Evolutionary conservation across 2,329 filamentous ascomycete genomes (phyloP), one percentile per base, ranked within the genome.

Genomic region (Penicillium paneum): DNA sequence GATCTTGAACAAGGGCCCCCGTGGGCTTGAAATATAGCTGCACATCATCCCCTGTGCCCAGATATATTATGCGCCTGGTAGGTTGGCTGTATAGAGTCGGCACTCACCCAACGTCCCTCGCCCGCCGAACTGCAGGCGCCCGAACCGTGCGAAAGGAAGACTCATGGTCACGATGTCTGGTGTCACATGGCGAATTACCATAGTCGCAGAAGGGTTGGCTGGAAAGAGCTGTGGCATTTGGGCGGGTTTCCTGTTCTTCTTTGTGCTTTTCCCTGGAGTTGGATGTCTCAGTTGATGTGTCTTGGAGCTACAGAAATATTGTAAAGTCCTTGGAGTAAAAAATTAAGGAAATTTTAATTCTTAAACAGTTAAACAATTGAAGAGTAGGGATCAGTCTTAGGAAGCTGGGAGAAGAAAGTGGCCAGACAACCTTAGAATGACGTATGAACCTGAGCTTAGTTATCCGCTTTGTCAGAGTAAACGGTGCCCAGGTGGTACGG

Each of bases 121-220:
- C 42, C 91, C 93, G 52, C 94, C 94, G 66, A 99, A 80, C 68
- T 90, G 90, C 66, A 96, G 75, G 46, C 78, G 79, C 47, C 91
- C 91, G 67, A 90, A 89, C 43, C 94, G 89, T 48, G 83, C 74
- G 75, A 99, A 99, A 8, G 94, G 94, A 2, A 91, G 82, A 10
- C 70, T 78, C 59, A 75, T 68, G n/a, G 71, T 76, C 24, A 75
- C 63, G 51, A 96, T 82, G 62, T 88, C 86, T 13, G 90, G 88
- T 2, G 89, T 90, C 64, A 97, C 76, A 64, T 91, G 83, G 60
- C 93, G 89, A 67, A 96, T 93, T 57, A 96, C 90, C 88, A 96
- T 95, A 60, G 94, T 86, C 67, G 90, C 84, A 17, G 85, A 82
- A 12, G 92, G 91, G 65, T 93, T 86, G 15, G 76, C 66, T 5